phyloP scores from a whole-genome alignment of 2,329 filamentous ascomycete genomes.

The Cryphonectria radicalis region DNA sequence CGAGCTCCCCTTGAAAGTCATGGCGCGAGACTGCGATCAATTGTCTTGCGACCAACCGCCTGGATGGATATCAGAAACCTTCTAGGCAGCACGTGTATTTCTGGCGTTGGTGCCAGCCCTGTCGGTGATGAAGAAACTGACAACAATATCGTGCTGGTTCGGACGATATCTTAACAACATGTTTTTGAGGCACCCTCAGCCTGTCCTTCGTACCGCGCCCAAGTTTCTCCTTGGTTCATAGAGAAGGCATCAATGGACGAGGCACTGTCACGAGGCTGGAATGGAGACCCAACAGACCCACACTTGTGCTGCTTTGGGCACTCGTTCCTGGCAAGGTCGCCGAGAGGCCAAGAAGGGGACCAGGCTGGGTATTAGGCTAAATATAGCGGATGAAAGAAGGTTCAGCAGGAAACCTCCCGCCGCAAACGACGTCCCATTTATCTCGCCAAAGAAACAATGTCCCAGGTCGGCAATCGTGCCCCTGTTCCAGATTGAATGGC shows the following conservation, averaged over 20 bases:
- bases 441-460: not conserved
- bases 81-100: not conserved
- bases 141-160: not conserved
- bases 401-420: not conserved
- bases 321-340: not conserved
- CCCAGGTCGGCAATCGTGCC: not conserved
- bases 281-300: not conserved
- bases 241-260: not conserved
- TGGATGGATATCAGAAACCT: not conserved
- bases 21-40: not conserved
- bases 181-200: not conserved
- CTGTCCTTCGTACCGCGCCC: not conserved
- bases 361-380: constrained; percentile 3
- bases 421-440: not conserved
- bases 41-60: not conserved
- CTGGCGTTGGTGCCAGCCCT: not conserved
- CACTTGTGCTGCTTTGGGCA: not conserved
- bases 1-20: not conserved
- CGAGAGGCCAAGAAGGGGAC: not conserved
- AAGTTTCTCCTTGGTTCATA: not conserved
- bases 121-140: not conserved
- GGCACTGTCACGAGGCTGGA: not conserved
- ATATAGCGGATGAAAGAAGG: not conserved
- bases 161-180: not conserved
- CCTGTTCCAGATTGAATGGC: not conserved